Conservation (phyloP, 805 yeast species). For the Saccharomyces cerevisiae region DNA sequence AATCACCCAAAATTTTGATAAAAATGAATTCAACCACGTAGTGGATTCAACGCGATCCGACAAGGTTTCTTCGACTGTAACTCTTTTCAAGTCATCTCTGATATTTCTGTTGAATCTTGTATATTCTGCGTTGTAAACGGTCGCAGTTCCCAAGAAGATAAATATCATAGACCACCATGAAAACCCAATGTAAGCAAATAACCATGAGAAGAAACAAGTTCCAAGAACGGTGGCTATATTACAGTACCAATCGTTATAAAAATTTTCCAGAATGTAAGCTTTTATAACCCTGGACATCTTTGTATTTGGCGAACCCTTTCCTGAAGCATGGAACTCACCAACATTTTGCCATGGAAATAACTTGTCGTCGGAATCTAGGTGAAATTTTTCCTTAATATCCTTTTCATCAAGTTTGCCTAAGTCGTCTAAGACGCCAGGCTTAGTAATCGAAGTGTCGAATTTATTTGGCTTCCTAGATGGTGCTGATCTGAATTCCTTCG, state of each 20-base stretch:
- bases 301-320: conserved; percentile 9
- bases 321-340: conserved; percentile 23
- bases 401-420: conserved; percentile 8
- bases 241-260: conserved; percentile 65
- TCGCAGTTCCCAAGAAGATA: conserved; percentile 51
- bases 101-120: conserved; percentile 68
- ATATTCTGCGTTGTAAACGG: conserved; percentile 65
- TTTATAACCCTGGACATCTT: conserved; percentile 36
- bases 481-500: conserved; percentile 13
- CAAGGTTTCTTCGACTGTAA: conserved; percentile 52
- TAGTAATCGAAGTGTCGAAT: conserved; percentile 26
- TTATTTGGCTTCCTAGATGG: conserved; percentile 23
- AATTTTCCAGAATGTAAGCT: conserved; percentile 57
- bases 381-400: conserved; percentile 8
- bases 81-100: conserved; percentile 67
- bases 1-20: conserved; percentile 78
- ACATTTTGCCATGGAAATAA: conserved; percentile 34
- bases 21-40: conserved; percentile 71
- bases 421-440: conserved; percentile 16
- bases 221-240: conserved; percentile 58
- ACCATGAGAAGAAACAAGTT: conserved; percentile 67
- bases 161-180: conserved; percentile 56
- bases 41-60: conserved; percentile 62
- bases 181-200: conserved; percentile 51
- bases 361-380: conserved; percentile 8